Percentiles rank a stretch among this genome's conserved stretches.
These are phyloP conservation scores for Vaccinium vitisidaea DNA, from an alignment of 148 eudicot genomes.

Conservation along the genomic window DNA sequence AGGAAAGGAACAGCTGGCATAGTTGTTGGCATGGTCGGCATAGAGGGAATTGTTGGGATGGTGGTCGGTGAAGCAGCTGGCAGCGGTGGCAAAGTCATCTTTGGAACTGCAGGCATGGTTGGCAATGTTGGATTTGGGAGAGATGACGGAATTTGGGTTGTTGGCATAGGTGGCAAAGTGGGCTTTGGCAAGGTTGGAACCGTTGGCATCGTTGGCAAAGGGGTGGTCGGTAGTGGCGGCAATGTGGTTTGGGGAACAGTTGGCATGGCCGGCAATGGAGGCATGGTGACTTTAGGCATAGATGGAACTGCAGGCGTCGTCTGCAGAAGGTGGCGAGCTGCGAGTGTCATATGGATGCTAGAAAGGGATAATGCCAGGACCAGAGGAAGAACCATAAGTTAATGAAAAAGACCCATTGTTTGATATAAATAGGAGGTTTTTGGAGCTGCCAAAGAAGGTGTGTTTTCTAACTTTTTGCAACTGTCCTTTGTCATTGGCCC, in stretches of 20 bases:
- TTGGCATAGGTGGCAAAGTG: constrained; percentile 14
- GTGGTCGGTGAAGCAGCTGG: no score
- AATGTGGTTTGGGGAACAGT: no score
- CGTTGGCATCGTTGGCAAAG: neutral
- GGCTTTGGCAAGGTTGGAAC: constrained; percentile 14
- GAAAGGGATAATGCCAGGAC: constrained; percentile 1
- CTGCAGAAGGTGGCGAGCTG: constrained; percentile 13
- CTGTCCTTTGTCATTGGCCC: no score
- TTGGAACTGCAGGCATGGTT: neutral
- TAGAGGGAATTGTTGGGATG: no score
- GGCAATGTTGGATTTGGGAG: constrained; percentile 13
- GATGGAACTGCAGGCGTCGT: constrained; percentile 10
- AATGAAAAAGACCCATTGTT: neutral
- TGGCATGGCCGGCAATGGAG: constrained; percentile 9
- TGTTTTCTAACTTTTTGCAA: neutral
- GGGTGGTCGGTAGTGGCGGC: neutral
- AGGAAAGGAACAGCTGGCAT: no score
- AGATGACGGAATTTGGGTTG: neutral
- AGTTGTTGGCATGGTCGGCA: no score
- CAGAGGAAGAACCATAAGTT: neutral
- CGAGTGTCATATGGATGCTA: constrained; percentile 4
- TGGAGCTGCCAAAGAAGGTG: neutral
- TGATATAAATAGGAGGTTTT: neutral
- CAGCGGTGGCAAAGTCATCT: no score
- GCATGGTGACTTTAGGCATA: constrained; percentile 13